Conservation (phyloP, 2,329 filamentous ascomycete genomes). For the Alternaria hordeiaustralica region DNA sequence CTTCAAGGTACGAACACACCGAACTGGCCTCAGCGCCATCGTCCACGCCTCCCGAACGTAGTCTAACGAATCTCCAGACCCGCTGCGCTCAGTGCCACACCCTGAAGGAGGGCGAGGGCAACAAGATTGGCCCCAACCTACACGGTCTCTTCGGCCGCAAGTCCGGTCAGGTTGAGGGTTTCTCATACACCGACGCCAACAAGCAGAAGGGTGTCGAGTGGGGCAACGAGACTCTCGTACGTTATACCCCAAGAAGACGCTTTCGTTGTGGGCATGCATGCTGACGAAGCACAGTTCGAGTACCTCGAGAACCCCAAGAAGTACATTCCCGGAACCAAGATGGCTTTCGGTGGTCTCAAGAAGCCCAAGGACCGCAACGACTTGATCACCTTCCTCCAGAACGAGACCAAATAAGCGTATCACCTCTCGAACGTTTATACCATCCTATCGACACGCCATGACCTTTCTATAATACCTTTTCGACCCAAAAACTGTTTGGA, state of each 20-base stretch:
- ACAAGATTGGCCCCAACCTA: slow-evolving; percentile 98
- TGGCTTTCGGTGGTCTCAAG: slow-evolving; percentile 99
- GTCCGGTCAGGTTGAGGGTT: slow-evolving; percentile 88
- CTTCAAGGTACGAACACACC: slow-evolving; percentile 73
- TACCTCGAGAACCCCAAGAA: slow-evolving; percentile 99
- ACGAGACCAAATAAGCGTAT: slow-evolving; percentile 70
- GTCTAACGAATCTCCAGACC: slow-evolving; percentile 61
- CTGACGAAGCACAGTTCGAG: slow-evolving; percentile 68
- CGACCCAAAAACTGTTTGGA: slow-evolving; percentile 30
- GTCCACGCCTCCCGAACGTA: slow-evolving; percentile 2
- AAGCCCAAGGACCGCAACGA: slow-evolving; percentile 99
- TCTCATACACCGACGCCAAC: slow-evolving; percentile 99
- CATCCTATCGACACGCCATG: slow-evolving; percentile 31
- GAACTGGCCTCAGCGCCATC: slow-evolving; percentile 1
- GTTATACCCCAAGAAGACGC: slow-evolving; percentile 30
- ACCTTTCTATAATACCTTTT: slow-evolving; percentile 36
- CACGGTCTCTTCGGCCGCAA: slow-evolving; percentile 98
- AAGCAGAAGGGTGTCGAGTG: slow-evolving; percentile 93
- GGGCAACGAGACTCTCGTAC: slow-evolving; percentile 83
- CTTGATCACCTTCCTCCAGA: slow-evolving; percentile 85
- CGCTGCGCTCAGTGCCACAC: slow-evolving; percentile 99
- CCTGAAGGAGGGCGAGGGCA: slow-evolving; percentile 84
- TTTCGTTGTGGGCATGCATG: background rate
- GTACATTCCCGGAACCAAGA: slow-evolving; percentile 99
- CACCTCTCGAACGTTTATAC: slow-evolving; percentile 22